Evolutionary conservation across 1,284 basidiomycete genomes (phyloP), one percentile per base, ranked within the genome.

Genomic region (Porodaedalea pini): DNA sequence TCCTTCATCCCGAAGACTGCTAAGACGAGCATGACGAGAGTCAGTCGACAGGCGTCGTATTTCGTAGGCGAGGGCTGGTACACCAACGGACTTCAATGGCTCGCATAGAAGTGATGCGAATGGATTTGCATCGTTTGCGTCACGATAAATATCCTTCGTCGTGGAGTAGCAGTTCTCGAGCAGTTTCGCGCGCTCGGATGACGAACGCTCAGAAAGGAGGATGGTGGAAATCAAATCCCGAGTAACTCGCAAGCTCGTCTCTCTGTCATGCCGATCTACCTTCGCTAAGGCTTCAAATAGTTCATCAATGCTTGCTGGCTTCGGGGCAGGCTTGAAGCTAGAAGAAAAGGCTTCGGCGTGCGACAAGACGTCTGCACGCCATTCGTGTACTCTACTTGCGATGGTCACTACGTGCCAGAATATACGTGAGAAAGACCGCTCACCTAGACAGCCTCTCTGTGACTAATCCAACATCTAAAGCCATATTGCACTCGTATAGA

Each of bases 101-200:
- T 51, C 49, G 34, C 19, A 51, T 2, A 51, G 31, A 13, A 51
- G 49, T 5, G 49, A 51, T 8, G 49, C 31, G 17, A 51, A 51
- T 8, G 49, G 34, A 51, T 29, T 31, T 4, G 17, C 31, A 4
- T 36, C 49, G 3, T 8, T 8, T 13, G 32, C 13, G 13, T 34
- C 32, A 13, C 32, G 32, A n/a, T 51, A 36, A 29, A 34, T 3
- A n/a, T 36, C 32, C 3, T 19, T n/a, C 25, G 31, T 29, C 5
- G 17, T 37, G 13, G 6, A 4, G 7, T 37, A 36, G 31, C 49
- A 51, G 4, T 19, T 34, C n/a, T 51, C 49, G 17, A 51, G 29
- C 17, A 51, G 49, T 36, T 34, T 17, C 10, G 7, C 17, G 17
- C 49, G 27, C 6, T 34, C 10, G 13, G 32, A 8, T 21, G 49